Percentiles rank a stretch among this genome's conserved stretches.
These are phyloP conservation scores for Tothia fuscella DNA, from an alignment of 2,329 filamentous ascomycete genomes.

Conservation along the genomic window DNA sequence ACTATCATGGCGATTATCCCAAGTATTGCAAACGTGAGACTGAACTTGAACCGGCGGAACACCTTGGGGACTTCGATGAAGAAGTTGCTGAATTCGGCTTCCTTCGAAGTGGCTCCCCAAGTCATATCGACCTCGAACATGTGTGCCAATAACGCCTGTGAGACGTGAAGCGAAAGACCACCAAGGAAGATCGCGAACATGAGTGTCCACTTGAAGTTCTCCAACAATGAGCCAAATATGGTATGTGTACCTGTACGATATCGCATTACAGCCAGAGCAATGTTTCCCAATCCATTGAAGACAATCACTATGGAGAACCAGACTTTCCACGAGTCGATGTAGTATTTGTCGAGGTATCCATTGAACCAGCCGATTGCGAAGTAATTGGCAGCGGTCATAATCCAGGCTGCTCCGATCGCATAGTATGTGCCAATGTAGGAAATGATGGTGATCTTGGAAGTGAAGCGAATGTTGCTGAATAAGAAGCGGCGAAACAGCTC, in stretches of 20 bases:
- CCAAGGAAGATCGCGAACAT: constrained; percentile 71
- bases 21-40: constrained; percentile 38
- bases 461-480: constrained; percentile 47
- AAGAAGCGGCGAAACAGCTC: constrained; percentile 51
- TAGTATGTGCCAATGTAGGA: constrained; percentile 63
- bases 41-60: constrained; percentile 65
- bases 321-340: constrained; percentile 54
- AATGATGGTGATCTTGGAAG: constrained; percentile 59
- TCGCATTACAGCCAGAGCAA: constrained; percentile 49
- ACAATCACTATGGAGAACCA: constrained; percentile 52
- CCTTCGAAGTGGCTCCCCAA: constrained; percentile 62
- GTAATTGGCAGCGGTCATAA: constrained; percentile 59
- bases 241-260: constrained; percentile 47
- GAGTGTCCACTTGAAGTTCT: constrained; percentile 52
- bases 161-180: constrained; percentile 69
- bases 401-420: constrained; percentile 54
- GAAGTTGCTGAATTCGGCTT: constrained; percentile 70
- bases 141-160: constrained; percentile 65
- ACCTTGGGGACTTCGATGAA: constrained; percentile 76
- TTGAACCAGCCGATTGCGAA: constrained; percentile 61
- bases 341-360: constrained; percentile 53
- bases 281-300: constrained; percentile 50
- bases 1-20: constrained; percentile 52
- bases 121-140: constrained; percentile 52
- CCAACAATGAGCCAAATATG: constrained; percentile 37